phyloP scores from a whole-genome alignment of 768 basidiomycete genomes.

The Mycena alexandri region DNA sequence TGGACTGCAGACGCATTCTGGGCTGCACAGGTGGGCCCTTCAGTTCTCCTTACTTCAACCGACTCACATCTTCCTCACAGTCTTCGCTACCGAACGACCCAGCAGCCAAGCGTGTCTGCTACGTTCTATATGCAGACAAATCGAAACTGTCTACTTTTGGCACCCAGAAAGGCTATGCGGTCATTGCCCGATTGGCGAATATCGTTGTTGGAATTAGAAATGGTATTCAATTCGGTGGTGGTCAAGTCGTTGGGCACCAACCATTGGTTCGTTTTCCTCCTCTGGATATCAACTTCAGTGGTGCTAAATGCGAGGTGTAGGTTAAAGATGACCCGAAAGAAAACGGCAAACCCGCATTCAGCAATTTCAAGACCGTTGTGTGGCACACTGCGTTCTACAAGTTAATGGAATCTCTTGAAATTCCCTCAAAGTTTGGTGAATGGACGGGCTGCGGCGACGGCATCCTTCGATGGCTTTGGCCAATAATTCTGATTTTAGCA shows the following conservation, averaged over 20 bases:
- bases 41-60: background rate
- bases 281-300: too few relatives aligned
- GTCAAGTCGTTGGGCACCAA: constrained; percentile 39
- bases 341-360: constrained; percentile 46
- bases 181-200: constrained; percentile 34
- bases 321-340: constrained; percentile 48
- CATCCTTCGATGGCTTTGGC: constrained; percentile 47
- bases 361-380: constrained; percentile 49
- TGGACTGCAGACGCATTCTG: constrained; percentile 56
- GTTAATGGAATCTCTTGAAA: constrained; percentile 45
- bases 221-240: constrained; percentile 31
- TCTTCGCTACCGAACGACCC: background rate
- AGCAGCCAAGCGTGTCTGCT: constrained; percentile 28
- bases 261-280: too few relatives aligned
- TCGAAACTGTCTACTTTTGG: constrained; percentile 37
- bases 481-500: constrained; percentile 53
- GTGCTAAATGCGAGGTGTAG: constrained; percentile 35
- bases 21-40: constrained; percentile 49
- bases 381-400: constrained; percentile 53
- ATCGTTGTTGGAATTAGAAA: constrained; percentile 34
- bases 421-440: constrained; percentile 41
- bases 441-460: constrained; percentile 45
- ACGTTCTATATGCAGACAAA: constrained; percentile 40
- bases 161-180: constrained; percentile 34
- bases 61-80: background rate